Percentiles rank a stretch among this genome's conserved stretches.
Evolutionary conservation across 2,329 filamentous ascomycete species (phyloP).

Genomic region (Microsporum ferrugineum): DNA sequence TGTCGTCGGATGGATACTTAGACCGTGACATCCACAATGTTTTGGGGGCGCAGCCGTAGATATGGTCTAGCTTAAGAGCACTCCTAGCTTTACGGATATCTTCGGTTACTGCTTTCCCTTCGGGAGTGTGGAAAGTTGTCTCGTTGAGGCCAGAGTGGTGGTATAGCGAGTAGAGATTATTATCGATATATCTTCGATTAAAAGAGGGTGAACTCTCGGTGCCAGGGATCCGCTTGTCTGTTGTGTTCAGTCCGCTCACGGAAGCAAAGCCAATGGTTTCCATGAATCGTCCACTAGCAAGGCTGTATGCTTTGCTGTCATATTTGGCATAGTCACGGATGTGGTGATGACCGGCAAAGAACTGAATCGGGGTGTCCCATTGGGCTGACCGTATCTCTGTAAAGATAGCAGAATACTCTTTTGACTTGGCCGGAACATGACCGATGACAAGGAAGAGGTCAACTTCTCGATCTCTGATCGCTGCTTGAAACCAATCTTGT

Average conservation of each 20-base stretch:
- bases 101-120: slow-evolving; percentile 59
- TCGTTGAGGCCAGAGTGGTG: slow-evolving; percentile 66
- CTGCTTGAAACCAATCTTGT: slow-evolving; percentile 78
- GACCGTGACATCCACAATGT: slow-evolving; percentile 72
- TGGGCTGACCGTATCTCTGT: slow-evolving; percentile 64
- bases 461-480: slow-evolving; percentile 63
- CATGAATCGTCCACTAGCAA: slow-evolving; percentile 85
- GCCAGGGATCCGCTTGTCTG: slow-evolving; percentile 22
- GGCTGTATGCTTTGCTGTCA: slow-evolving; percentile 63
- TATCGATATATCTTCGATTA: slow-evolving; percentile 78
- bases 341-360: slow-evolving; percentile 85
- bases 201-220: slow-evolving; percentile 43
- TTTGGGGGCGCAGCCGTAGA: slow-evolving; percentile 71
- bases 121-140: slow-evolving; percentile 61
- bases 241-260: slow-evolving; percentile 52
- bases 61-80: slow-evolving; percentile 58
- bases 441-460: slow-evolving; percentile 81
- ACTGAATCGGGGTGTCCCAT: slow-evolving; percentile 74
- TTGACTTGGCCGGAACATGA: slow-evolving; percentile 70
- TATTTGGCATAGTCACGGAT: slow-evolving; percentile 74
- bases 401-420: slow-evolving; percentile 67
- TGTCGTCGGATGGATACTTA: slow-evolving; percentile 60
- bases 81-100: slow-evolving; percentile 60
- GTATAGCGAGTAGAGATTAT: slow-evolving; percentile 74
- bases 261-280: slow-evolving; percentile 94